Percentiles rank a stretch among this genome's conserved stretches.
Conservation (phyloP, 2,329 filamentous ascomycete species). For the Paracorniculantispora psalliotae region DNA sequence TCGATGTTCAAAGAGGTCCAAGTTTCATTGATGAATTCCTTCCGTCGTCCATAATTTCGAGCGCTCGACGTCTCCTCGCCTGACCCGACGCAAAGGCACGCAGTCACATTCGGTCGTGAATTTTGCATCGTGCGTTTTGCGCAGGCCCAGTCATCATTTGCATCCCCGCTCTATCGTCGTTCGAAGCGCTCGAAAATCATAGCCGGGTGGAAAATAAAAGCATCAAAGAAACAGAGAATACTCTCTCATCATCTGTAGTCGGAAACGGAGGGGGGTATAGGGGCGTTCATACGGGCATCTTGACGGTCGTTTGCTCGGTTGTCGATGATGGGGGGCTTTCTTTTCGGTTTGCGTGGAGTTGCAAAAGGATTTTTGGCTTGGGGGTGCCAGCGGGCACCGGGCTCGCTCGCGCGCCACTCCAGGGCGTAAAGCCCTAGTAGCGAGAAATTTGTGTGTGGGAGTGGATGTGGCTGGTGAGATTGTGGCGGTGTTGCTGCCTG, state of each 20-base stretch:
- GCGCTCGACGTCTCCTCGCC: not conserved
- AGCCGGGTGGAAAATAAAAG: not conserved
- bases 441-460: constrained; percentile 11
- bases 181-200: not conserved
- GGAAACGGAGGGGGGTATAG: not conserved
- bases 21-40: not conserved
- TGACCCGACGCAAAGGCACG: not conserved
- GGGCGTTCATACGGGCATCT: constrained; percentile 36
- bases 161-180: not conserved
- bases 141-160: not conserved
- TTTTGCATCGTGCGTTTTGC: not conserved
- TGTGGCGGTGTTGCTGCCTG: constrained; percentile 15
- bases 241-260: not conserved
- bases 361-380: constrained; percentile 30
- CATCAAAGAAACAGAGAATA: not conserved
- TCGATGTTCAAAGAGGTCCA: not conserved
- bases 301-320: constrained; percentile 31
- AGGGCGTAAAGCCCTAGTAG: constrained; percentile 36
- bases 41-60: not conserved
- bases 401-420: constrained; percentile 15
- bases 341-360: constrained; percentile 25
- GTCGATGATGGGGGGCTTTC: constrained; percentile 23
- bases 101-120: not conserved
- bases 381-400: constrained; percentile 16
- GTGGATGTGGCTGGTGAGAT: constrained; percentile 17